Conservation (phyloP, 1,139 yeast genomes). For the Oligophagozyma castellii region DNA sequence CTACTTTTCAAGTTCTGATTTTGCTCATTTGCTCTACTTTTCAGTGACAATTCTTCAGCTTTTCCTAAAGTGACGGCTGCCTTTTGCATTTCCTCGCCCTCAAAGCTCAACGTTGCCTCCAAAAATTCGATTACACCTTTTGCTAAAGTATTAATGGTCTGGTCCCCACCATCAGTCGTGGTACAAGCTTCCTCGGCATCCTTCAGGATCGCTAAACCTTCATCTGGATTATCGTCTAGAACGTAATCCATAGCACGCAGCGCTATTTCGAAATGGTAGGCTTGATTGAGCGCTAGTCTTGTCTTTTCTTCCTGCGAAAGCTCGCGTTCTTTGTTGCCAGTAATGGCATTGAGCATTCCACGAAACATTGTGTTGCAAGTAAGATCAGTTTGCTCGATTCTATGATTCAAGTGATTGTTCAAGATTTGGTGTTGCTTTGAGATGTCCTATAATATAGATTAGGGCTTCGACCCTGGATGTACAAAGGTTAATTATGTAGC, state of each 20-base stretch:
- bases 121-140: slow-evolving; percentile 77
- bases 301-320: slow-evolving; percentile 15
- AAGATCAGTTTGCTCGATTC: neutral
- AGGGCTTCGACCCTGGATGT: no score
- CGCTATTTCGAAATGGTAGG: slow-evolving; percentile 53
- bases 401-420: neutral
- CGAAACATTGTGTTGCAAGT: neutral
- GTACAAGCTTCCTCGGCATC: slow-evolving; percentile 30
- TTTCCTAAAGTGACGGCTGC: slow-evolving; percentile 64
- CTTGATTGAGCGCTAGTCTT: slow-evolving; percentile 28
- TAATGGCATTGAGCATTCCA: neutral
- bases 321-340: slow-evolving; percentile 2
- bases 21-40: slow-evolving; percentile 48
- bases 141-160: slow-evolving; percentile 57
- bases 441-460: no score
- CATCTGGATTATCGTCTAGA: slow-evolving; percentile 67
- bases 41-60: slow-evolving; percentile 59
- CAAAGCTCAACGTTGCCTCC: slow-evolving; percentile 89
- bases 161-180: slow-evolving; percentile 22
- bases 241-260: slow-evolving; percentile 84
- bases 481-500: no score
- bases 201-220: slow-evolving; percentile 46
- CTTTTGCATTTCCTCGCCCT: slow-evolving; percentile 65
- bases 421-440: neutral
- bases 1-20: slow-evolving; percentile 47